phyloP scores from a whole-genome alignment of 306 rosid species.

The Castanea crenata region DNA sequence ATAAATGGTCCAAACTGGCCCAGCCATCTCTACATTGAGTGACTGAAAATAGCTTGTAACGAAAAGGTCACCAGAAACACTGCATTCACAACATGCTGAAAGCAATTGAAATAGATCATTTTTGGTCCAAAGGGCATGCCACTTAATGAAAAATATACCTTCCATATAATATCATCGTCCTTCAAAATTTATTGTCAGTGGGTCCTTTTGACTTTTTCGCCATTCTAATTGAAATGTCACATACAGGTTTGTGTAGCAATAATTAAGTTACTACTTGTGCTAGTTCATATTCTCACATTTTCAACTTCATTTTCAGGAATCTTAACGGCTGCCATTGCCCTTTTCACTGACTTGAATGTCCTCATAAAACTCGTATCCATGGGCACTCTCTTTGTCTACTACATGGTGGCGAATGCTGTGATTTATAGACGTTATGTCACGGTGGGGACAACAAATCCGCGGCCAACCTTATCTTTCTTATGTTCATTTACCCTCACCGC shows the following conservation, averaged over 20 bases:
- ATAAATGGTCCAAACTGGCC: slow-evolving; percentile 44
- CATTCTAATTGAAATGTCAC: slow-evolving; percentile 2
- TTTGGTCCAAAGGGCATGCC: neutral
- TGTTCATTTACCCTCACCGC: slow-evolving; percentile 59
- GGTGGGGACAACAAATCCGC: slow-evolving; percentile 66
- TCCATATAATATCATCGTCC: neutral
- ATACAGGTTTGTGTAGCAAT: too few species aligned
- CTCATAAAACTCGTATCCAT: slow-evolving; percentile 81
- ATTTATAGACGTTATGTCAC: slow-evolving; percentile 75
- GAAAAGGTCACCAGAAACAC: slow-evolving; percentile 27
- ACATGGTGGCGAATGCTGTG: slow-evolving; percentile 96
- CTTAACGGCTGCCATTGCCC: slow-evolving; percentile 80
- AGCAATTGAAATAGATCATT: neutral
- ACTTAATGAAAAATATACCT: neutral
- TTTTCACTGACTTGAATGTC: slow-evolving; percentile 71
- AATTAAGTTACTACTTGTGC: too few species aligned
- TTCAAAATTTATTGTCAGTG: slow-evolving; percentile 33
- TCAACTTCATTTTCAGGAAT: slow-evolving; percentile 63
- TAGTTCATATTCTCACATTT: slow-evolving; percentile 17
- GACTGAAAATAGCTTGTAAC: slow-evolving; percentile 34
- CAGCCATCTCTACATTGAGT: slow-evolving; percentile 29
- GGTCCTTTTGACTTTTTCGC: slow-evolving; percentile 34
- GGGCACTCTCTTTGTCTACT: slow-evolving; percentile 95
- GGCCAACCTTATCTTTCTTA: slow-evolving; percentile 87
- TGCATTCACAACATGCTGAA: slow-evolving; percentile 24